These are phyloP conservation scores for Vanderwaltozyma verrucispora DNA, from an alignment of 805 yeast species.

Conservation along the genomic window DNA sequence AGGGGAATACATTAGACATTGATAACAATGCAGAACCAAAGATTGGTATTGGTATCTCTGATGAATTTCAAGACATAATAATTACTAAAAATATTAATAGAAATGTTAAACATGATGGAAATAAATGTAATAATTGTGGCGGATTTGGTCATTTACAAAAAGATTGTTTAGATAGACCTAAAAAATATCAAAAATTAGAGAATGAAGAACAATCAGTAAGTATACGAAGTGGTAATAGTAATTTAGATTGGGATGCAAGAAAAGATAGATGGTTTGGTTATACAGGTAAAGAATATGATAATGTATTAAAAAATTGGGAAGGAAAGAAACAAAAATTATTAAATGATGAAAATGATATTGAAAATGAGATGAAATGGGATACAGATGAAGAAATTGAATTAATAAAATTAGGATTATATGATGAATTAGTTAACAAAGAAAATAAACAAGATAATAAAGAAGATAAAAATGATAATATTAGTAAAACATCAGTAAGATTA, in stretches of 20 bases:
- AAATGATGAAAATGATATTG: conserved; percentile 7
- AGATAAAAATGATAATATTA: background rate
- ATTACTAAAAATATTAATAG: background rate
- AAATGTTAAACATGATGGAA: conserved; percentile 4
- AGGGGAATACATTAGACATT: conserved; percentile 31
- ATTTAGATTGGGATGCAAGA: conserved; percentile 50
- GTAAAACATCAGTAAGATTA: conserved; percentile 38
- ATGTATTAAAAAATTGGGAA: conserved; percentile 37
- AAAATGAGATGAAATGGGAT: conserved; percentile 20
- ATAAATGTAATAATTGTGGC: conserved; percentile 49
- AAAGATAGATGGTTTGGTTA: conserved; percentile 80
- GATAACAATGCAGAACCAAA: conserved; percentile 41
- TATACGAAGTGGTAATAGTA: conserved; percentile 10
- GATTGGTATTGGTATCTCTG: conserved; percentile 47
- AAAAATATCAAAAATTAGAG: conserved; percentile 21
- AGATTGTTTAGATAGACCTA: conserved; percentile 53
- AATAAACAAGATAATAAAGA: conserved; percentile 14
- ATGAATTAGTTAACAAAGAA: conserved; percentile 12
- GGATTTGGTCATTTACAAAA: conserved; percentile 36
- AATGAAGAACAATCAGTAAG: conserved; percentile 1
- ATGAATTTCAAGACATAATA: conserved; percentile 26
- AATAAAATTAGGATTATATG: conserved; percentile 30
- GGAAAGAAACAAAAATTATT: conserved; percentile 8
- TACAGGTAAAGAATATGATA: conserved; percentile 50
- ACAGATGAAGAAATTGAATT: conserved; percentile 37